Percentiles rank a stretch among this genome's conserved stretches.
These are phyloP conservation scores for Leishmania major DNA, from an alignment of 208 protist genomes.

Conservation along the genomic window DNA sequence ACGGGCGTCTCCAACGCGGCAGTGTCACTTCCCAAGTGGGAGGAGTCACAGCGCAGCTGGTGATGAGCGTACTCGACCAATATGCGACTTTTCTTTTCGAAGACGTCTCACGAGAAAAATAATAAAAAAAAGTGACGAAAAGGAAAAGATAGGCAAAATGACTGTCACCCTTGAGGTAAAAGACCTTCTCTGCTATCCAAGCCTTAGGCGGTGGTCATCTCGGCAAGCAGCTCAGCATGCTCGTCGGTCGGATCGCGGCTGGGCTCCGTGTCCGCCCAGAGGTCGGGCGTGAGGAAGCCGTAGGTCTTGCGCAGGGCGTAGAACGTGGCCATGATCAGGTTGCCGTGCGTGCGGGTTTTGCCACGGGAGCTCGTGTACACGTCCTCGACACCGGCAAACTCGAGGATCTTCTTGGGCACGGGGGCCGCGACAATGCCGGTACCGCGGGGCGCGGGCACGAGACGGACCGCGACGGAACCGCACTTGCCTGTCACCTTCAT, in stretches of 20 bases:
- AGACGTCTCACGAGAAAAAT: background rate
- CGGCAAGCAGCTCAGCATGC: constrained; percentile 87
- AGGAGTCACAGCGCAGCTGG: background rate
- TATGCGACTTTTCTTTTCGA: background rate
- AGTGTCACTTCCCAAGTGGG: background rate
- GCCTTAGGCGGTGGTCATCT: constrained; percentile 32
- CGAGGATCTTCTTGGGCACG: constrained; percentile 98
- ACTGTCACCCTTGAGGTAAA: background rate
- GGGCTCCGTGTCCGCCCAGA: constrained; percentile 95
- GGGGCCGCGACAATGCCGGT: constrained; percentile 98
- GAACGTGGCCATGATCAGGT: constrained; percentile 99
- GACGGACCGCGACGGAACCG: constrained; percentile 97
- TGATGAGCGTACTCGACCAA: background rate
- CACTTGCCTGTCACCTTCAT: constrained; percentile 99
- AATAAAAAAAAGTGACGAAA: background rate
- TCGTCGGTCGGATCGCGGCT: constrained; percentile 93
- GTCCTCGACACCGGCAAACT: constrained; percentile 98
- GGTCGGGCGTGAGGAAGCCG: constrained; percentile 98
- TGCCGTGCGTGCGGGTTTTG: constrained; percentile 98
- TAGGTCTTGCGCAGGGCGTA: constrained; percentile 97
- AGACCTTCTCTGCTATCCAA: background rate
- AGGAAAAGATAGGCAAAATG: background rate
- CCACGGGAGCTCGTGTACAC: constrained; percentile 98
- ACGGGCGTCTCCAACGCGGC: background rate
- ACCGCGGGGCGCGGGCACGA: constrained; percentile 99